Evolutionary conservation across 352 stramenopile species (phyloP), one percentile per base, ranked within the genome.

Genomic region (Globisporangium nunn): DNA sequence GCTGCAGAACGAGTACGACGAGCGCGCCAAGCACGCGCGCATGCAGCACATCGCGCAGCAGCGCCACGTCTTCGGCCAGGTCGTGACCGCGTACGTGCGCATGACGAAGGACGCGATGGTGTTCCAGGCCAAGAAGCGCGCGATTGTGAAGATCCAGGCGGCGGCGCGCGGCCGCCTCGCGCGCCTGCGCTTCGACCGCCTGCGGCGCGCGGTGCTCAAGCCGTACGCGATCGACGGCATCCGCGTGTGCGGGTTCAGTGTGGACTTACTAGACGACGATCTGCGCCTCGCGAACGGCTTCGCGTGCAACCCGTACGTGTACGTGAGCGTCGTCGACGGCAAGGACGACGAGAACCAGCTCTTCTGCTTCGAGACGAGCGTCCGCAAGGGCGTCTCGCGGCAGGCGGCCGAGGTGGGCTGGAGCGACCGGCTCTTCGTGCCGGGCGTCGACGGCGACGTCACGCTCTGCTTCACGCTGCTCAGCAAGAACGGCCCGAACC

Each of bases 401-500:
- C 52, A 43, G 2, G 70, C 78, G 7, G 53, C 75, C 14, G 74
- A 84, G 4, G 59, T 87, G 44, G 46, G 51, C 31, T 90, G 77
- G 80, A 51, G 66, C 17, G 80, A 90, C 53, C 62, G 62, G 62
- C 74, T 88, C 45, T 86, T 90, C 39, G 70, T 87, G 7, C 80
- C 80, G 0, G 80, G 80, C 12, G 72, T 85, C 0, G 74, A 90
- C 35, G 80, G 80, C 39, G 87, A 86, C 48, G 68, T 76, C 10
- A 86, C 73, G 23, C 71, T 90, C 31, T 83, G 74, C 53, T 87
- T 90, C 59, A 90, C 80, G 4, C 43, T 90, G 8, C 65, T 88
- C 11, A 88, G 75, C 61, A 88, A 88, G 56, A 90, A 90, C 51
- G 80, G 80, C 0, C 80, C 80, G 3, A 90, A 90, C 58, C 82